Evolutionary conservation across 2,329 filamentous ascomycete genomes (phyloP).

Genomic region (Epichloe sp.): DNA sequence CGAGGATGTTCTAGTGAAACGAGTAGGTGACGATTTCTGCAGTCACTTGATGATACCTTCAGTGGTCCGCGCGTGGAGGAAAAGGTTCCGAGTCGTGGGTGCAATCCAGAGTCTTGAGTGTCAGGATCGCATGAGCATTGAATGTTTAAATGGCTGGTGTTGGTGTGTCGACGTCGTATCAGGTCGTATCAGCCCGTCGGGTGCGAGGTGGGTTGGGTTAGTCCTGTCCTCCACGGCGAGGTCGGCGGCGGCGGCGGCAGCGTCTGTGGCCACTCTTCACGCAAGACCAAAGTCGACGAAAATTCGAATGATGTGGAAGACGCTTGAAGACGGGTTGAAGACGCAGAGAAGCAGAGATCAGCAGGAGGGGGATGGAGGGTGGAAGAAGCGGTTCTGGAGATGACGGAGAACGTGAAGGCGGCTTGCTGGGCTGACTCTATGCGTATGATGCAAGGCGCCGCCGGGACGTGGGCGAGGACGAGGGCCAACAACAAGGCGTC

Average conservation of each 20-base stretch:
- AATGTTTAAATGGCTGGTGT: not conserved
- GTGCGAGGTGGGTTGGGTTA: not conserved
- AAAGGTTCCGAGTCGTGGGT: not conserved
- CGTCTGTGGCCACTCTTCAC: not conserved
- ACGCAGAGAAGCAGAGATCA: not conserved
- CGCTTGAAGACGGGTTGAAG: no score
- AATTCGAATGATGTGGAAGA: not conserved
- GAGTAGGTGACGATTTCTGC: not conserved
- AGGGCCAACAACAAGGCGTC: no score
- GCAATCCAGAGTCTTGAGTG: not conserved
- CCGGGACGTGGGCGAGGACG: no score
- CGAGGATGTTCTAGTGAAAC: slow-evolving; percentile 18
- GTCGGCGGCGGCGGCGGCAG: not conserved
- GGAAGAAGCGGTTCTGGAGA: not conserved
- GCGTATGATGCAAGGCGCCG: not conserved
- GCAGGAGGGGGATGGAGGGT: not conserved
- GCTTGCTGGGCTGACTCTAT: not conserved
- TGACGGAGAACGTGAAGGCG: slow-evolving; percentile 1
- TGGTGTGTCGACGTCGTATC: not conserved
- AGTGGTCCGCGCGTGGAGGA: not conserved
- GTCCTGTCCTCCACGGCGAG: not conserved
- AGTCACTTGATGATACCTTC: not conserved
- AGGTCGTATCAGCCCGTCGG: not conserved
- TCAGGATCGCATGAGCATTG: not conserved
- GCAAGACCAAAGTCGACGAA: not conserved